These are phyloP conservation scores for Gracilariopsis chorda DNA, from an alignment of 23 red algal genomes.

Conservation along the genomic window DNA sequence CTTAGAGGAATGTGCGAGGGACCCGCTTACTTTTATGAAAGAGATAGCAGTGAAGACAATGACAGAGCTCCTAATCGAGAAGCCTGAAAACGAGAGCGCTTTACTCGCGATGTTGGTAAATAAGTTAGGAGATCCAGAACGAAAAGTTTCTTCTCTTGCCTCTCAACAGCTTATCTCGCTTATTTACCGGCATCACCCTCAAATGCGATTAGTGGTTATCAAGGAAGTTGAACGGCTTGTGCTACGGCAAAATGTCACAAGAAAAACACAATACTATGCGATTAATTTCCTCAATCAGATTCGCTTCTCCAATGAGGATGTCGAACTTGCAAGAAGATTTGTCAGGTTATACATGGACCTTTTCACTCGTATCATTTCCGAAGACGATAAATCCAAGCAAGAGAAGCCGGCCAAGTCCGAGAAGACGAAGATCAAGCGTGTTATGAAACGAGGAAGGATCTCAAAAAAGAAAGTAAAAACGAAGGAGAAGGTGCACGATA, in stretches of 20 bases:
- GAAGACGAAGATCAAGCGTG: conserved; percentile 34
- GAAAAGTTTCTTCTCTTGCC: conserved; percentile 59
- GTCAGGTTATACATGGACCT: conserved; percentile 73
- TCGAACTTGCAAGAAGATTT: conserved; percentile 56
- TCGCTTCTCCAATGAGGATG: conserved; percentile 26
- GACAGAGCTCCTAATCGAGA: conserved; percentile 69
- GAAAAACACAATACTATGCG: conserved; percentile 63
- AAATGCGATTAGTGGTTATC: conserved; percentile 77
- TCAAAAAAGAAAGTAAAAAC: background rate
- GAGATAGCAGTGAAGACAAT: conserved; percentile 54
- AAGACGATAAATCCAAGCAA: background rate
- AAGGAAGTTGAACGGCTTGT: conserved; percentile 58
- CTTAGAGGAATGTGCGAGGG: conserved; percentile 60
- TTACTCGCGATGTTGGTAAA: conserved; percentile 86
- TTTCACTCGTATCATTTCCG: conserved; percentile 20
- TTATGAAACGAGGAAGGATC: background rate
- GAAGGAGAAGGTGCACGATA: conserved; percentile 14
- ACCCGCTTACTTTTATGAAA: conserved; percentile 62
- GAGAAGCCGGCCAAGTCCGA: background rate
- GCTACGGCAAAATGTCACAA: conserved; percentile 35
- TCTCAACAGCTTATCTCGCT: conserved; percentile 63
- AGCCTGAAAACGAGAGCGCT: conserved; percentile 80
- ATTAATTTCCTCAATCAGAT: conserved; percentile 68
- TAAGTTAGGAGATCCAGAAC: conserved; percentile 85
- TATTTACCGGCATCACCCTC: conserved; percentile 68